Conservation (phyloP, 2,329 filamentous ascomycete genomes). For the Penicillium digitatum region DNA sequence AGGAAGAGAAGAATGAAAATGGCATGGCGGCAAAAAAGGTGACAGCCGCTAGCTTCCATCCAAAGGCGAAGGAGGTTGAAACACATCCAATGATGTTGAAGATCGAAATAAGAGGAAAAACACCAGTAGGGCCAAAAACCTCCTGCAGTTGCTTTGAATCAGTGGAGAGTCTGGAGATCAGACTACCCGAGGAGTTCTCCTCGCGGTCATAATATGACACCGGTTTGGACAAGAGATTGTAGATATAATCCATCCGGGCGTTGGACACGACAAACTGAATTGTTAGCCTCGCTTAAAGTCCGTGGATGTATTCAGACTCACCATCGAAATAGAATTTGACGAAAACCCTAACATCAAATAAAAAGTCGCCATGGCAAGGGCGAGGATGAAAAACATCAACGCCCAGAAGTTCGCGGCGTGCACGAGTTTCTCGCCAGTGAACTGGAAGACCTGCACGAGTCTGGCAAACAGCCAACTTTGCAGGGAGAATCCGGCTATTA, state of each 20-base stretch:
- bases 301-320: constrained; percentile 21
- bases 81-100: constrained; percentile 64
- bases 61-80: constrained; percentile 65
- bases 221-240: constrained; percentile 41
- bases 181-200: constrained; percentile 47
- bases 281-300: constrained; percentile 10
- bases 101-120: constrained; percentile 56
- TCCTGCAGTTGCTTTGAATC: constrained; percentile 52
- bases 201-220: constrained; percentile 44
- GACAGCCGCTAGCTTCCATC: constrained; percentile 73
- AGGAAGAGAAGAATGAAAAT: constrained; percentile 49
- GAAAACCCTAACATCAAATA: constrained; percentile 48
- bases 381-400: constrained; percentile 56
- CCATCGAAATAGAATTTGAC: constrained; percentile 46
- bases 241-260: constrained; percentile 34
- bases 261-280: constrained; percentile 31
- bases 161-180: constrained; percentile 47
- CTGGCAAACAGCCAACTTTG: constrained; percentile 48
- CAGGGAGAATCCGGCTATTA: constrained; percentile 30
- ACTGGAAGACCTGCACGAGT: constrained; percentile 48
- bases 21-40: constrained; percentile 58
- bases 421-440: constrained; percentile 37
- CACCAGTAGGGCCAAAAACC: constrained; percentile 47
- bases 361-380: constrained; percentile 44
- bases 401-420: constrained; percentile 50